Evolutionary conservation across 1,139 yeast species (phyloP).

Genomic region (Suhomyces taliae): DNA sequence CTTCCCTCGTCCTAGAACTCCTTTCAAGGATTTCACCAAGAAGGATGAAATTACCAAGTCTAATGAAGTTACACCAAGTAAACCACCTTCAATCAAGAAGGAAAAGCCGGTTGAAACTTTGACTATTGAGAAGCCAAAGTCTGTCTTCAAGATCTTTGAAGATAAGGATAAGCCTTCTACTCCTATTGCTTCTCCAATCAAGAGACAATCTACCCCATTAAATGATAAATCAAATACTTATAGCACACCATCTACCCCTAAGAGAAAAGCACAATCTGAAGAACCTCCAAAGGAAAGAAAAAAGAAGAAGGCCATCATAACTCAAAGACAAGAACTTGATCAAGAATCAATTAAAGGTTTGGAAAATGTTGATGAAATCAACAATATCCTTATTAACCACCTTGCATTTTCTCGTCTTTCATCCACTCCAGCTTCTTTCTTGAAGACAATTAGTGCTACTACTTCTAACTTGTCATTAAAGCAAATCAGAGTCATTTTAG

Average conservation of each 20-base stretch:
- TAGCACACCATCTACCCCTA: conserved; percentile 18
- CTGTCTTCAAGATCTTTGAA: conserved; percentile 17
- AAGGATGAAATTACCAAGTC: conserved; percentile 1
- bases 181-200: conserved; percentile 6
- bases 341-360: conserved; percentile 32
- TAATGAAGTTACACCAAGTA: conserved; percentile 17
- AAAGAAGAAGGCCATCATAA: conserved; percentile 13
- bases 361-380: conserved; percentile 49
- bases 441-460: conserved; percentile 58
- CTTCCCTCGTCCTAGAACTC: conserved; percentile 13
- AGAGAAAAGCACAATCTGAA: conserved; percentile 30
- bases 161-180: conserved; percentile 6
- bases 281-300: conserved; percentile 25
- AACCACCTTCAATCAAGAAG: conserved; percentile 7
- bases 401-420: conserved; percentile 86
- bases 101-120: background rate
- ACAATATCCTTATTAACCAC: conserved; percentile 73
- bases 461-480: conserved; percentile 43
- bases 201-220: conserved; percentile 23
- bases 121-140: background rate
- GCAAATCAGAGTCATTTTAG: conserved; percentile 54
- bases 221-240: conserved; percentile 25
- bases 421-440: conserved; percentile 75
- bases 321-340: conserved; percentile 22
- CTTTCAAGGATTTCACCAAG: conserved; percentile 9